Base-by-base conservation (phyloP, 75 land plant genomes). In the Sequoia sempervirens region DNA sequence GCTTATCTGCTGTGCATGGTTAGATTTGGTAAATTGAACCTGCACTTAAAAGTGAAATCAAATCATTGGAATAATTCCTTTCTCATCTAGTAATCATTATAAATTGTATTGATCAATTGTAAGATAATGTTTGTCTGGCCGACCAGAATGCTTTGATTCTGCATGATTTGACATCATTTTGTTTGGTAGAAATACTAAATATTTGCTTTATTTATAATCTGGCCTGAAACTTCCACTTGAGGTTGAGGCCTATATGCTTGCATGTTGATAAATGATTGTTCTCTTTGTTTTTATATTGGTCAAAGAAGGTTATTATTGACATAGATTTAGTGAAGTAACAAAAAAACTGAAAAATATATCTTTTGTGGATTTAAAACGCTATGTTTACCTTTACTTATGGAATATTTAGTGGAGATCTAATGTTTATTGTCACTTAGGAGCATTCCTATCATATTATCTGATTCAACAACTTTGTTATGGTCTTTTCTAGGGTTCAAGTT, bases 401-500 rank as follows among this genome's bases (percentile, higher is more conserved):
- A 81, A 61, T 23, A 61, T 26, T 61, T 26, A 61, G 9, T 54
- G 73, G 66, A 30, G 30, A 37, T 81, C 75, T 8, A 17, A 30
- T 81, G 23, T 53, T 52, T 81, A n/a, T 61, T 61, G 26, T 50
- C 38, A 34, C 18, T 20, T 54, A 52, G 12, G 26, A 32, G 40
- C 18, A 46, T 46, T 80, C 40, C 11, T 34, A 23, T 23, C 80
- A 78, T 45, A 14, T 45, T 23, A 11, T 45, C 50, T 78, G 80
- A 78, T 30, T 78, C n/a, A 18, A 32, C 37, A 43, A 36, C 28
- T 54, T 50, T 84, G 28, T 72, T 34, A 83, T 81, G 46, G 11
- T 5, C 58, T 76, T 26, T 32, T 86, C 79, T 90, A 97, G 99
- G 83, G 98, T 94, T 69, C 97, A 98, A 88, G 97, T 98, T 74